Base-by-base conservation (phyloP, 116 monocot genomes). In the Trichopus zeylanicus region DNA sequence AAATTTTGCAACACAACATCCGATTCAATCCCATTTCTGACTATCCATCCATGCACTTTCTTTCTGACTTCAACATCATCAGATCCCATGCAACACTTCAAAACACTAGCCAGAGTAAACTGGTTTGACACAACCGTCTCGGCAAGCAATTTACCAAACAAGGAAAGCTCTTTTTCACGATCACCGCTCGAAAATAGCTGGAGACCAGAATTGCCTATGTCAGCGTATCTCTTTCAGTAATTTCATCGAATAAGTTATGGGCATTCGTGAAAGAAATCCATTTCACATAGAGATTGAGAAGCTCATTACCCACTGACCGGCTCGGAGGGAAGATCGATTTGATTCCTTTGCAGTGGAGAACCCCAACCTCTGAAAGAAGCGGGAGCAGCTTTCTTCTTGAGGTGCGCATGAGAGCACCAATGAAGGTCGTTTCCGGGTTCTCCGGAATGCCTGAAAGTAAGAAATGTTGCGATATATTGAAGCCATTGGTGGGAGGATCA, bases 41-140 rank as follows among this genome's bases (percentile, higher is more conserved):
- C 0, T 15, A 84, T 65, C 92, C 87, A 92, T 9, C 76, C 92
- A 62, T 92, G 84, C 11, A 92, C 61, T 11, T 57, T 49, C 71
- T 74, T 87, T 7, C 87, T 84, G n/a, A 1, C 47, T 22, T 29
- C 59, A 21, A 63, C 31, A 22, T 51, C 66, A 30, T 8, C 7
- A 2, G 55, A 31, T 12, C 66, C 68, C 6, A 66, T 63, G 26
- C 75, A 84, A 42, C 84, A 84, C 69, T 76, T 74, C 58, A 92
- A 66, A 39, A 71, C 71, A 24, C 61, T 64, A 21, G 87, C 26
- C 8, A 92, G 64, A 42, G 84, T 81, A 62, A 92, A 75, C 46
- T 63, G 64, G 29, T 87, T 92, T 0, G 81, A 84, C n/a, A 53
- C 23, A 49, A 30, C 31, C 10, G 71, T 67, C 11, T 66, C 75